Evolutionary conservation across 2,329 filamentous ascomycete genomes (phyloP), one percentile per base, ranked within the genome.

Genomic region (Penicillium sp.): DNA sequence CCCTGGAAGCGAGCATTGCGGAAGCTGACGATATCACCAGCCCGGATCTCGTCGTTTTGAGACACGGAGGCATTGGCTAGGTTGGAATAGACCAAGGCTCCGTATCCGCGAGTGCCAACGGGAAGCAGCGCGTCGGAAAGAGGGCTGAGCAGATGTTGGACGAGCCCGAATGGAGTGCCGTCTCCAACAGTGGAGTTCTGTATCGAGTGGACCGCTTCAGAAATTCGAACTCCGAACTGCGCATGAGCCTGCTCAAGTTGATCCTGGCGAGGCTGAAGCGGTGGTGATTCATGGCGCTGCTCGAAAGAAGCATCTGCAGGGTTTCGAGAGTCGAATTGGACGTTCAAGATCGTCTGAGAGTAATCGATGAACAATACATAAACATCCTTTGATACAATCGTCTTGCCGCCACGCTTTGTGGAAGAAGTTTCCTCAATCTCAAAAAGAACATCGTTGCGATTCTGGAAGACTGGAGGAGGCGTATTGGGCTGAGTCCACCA

Each of bases 321-420:
- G 64, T 95, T 84, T 45, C 83, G 80, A 1, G 84, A 76, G 66
- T 95, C 88, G 67, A 87, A 97, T 42, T 80, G 84, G 14, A 85
- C 87, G 0, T 86, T 89, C 62, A 99, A 81, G 56, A 95, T 79
- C 0, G 92, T 97, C 67, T 97, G 93, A 14, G 91, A 96, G 70
- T 99, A 99, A 72, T 99, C 93, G 63, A 90, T 85, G 74, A 89
- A 99, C 8, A 99, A 74, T n/a, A 97, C 77, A 60, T 87, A 93
- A 35, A 96, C 79, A 52, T 91, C 84, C 57, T 91, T 91, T 6
- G 86, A 88, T 16, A 95, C 75, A 1, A 79, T 80, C 0, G 83
- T 83, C 66, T 84, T 86, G 22, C 87, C 84, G 25, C 86, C 85
- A 12, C 84, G 81, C 56, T 84, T 84, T 10, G 80, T 79, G 12